These are phyloP conservation scores for Eudorina sp. DNA, from an alignment of 139 green algal species.

Conservation along the genomic window DNA sequence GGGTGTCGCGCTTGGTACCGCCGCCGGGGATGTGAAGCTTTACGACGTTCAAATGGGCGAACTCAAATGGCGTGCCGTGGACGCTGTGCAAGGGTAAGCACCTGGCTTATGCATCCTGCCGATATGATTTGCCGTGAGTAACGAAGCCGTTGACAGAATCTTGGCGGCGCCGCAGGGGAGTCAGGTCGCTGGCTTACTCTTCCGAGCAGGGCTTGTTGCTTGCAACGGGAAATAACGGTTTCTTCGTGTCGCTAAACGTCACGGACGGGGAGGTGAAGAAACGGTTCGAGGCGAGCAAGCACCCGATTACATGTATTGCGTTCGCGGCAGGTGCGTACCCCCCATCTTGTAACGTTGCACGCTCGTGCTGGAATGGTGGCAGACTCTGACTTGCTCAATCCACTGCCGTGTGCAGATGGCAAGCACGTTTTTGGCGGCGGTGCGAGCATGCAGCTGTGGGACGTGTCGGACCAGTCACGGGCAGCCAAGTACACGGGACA, in stretches of 20 bases:
- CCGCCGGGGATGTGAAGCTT: constrained; percentile 67
- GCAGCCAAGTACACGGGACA: constrained; percentile 76
- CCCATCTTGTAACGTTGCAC: not conserved
- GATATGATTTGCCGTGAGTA: not conserved
- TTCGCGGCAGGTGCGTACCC: constrained; percentile 57
- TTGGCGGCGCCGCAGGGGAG: constrained; percentile 55
- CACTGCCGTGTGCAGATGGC: constrained; percentile 56
- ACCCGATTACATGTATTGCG: constrained; percentile 61
- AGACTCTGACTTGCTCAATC: not conserved
- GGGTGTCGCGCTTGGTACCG: constrained; percentile 67
- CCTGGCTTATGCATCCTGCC: not conserved
- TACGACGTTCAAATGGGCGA: constrained; percentile 71
- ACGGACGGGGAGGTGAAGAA: constrained; percentile 42
- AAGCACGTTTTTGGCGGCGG: constrained; percentile 63
- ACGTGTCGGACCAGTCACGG: constrained; percentile 60
- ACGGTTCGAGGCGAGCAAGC: constrained; percentile 69
- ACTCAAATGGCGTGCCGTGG: constrained; percentile 62
- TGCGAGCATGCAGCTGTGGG: constrained; percentile 73
- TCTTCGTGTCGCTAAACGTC: constrained; percentile 40
- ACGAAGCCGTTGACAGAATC: not conserved
- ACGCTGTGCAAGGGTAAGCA: constrained; percentile 73
- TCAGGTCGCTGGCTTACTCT: constrained; percentile 51
- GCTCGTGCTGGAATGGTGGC: no score
- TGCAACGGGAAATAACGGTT: constrained; percentile 42
- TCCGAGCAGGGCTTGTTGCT: constrained; percentile 32